These are phyloP conservation scores for Paramecium tetraurelia DNA, from an alignment of 73 alveolate species.

Conservation along the genomic window DNA sequence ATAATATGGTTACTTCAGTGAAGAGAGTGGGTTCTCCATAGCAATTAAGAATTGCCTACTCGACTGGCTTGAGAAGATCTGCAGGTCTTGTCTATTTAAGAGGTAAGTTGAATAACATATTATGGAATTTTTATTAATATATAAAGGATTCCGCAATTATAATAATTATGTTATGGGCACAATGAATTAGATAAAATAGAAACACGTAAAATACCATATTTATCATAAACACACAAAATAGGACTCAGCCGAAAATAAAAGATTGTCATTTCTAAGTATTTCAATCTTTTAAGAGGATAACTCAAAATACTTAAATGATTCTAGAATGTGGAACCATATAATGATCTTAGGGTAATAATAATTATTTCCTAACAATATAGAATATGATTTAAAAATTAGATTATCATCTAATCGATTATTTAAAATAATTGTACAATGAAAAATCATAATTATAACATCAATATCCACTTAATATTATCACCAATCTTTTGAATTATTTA, in stretches of 20 bases:
- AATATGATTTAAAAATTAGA: neutral
- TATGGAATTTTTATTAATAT: slow-evolving; percentile 34
- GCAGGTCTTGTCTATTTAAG: slow-evolving; percentile 19
- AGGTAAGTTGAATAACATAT: slow-evolving; percentile 43
- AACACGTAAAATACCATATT: neutral
- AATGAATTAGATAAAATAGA: slow-evolving; percentile 3
- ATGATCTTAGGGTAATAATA: neutral
- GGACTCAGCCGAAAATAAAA: neutral
- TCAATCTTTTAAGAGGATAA: no score
- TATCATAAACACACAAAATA: neutral
- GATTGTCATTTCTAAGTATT: neutral
- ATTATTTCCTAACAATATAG: neutral
- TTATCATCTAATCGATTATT: neutral
- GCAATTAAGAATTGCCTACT: neutral
- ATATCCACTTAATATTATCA: neutral
- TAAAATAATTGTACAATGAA: slow-evolving; percentile 9
- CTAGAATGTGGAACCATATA: no score
- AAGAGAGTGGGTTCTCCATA: neutral
- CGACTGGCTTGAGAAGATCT: neutral
- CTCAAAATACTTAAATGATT: no score
- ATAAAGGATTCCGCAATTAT: slow-evolving; percentile 42
- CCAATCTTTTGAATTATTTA: neutral
- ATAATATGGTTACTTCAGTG: neutral
- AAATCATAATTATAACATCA: neutral
- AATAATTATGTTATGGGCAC: neutral